Evolutionary conservation across 768 basidiomycete species (phyloP).

Genomic region (Mrakia blollopis): DNA sequence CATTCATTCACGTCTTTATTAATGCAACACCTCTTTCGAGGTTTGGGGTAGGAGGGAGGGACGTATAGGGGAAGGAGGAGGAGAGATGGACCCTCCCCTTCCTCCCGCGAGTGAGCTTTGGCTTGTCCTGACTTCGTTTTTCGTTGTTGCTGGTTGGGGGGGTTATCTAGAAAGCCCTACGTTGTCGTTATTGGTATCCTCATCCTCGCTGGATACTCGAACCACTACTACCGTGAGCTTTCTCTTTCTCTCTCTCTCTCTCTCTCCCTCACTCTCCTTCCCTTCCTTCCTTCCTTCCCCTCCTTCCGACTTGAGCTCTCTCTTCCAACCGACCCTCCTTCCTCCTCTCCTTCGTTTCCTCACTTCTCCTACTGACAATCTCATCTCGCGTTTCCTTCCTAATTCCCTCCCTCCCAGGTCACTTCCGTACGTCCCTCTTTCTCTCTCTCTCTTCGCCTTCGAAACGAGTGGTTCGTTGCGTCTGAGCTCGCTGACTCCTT

Average conservation of each 20-base stretch:
- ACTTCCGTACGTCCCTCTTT: constrained; percentile 14
- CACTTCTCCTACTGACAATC: too few relatives aligned
- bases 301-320: too few relatives aligned
- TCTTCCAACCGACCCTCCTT: background rate
- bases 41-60: background rate
- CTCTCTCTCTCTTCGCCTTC: background rate
- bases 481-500: too few relatives aligned
- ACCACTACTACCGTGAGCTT: too few relatives aligned
- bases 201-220: too few relatives aligned
- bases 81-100: background rate
- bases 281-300: background rate
- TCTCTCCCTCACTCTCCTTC: background rate
- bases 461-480: too few relatives aligned
- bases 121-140: background rate
- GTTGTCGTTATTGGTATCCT: too few relatives aligned
- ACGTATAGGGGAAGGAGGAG: background rate
- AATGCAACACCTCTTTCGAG: background rate
- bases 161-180: too few relatives aligned
- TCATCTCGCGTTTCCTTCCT: background rate
- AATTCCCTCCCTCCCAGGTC: background rate
- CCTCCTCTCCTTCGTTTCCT: background rate
- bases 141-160: too few relatives aligned
- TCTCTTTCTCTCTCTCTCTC: background rate
- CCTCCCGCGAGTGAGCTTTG: background rate
- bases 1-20: background rate